Base-by-base conservation (phyloP, 768 basidiomycete genomes). In the Rhizopogon vesiculosus region DNA sequence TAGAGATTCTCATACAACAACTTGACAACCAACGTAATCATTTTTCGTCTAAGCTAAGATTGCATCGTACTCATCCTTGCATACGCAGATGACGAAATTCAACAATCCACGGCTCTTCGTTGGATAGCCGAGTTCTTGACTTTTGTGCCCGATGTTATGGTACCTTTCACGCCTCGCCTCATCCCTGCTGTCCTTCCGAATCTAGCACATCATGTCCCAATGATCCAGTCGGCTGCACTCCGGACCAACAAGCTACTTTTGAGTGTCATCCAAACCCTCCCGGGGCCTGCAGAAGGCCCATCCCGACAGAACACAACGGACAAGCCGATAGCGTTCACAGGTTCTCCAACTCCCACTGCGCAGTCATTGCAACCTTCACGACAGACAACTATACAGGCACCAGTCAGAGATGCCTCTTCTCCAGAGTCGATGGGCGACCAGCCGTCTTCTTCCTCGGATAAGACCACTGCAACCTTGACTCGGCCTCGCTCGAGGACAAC, bases 151-250 rank as follows among this genome's bases (percentile, higher is more conserved):
- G 91, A 94, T 66, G 92, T 95, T 53, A 91, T 98, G 80, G 83
- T 98, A 28, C 90, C 91, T 2, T 97, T 97, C 66, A 93, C 93
- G 0, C 94, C 97, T 1, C 86, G 92, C 41, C 85, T 99, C 44
- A 87, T 99, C 43, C 88, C 91, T 8, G 91, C 92, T 8, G 90
- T 99, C 55, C 80, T 99, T 15, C 93, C 94, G 7, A 97, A 96
- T 64, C 85, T 99, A 46, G 94, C 96, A 0, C 93, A 96, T 60
- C 91, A 94, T 63, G 89, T 87, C 48, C 76, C 84, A 1, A 88
- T 88, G 78, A 98, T 98, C 57, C 91, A 95, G 64, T 78, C 84
- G 1, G 90, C 88, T 3, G 97, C 97, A 1, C 78, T 83, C 44
- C 83, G 87, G 35, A 93, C 93, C 40, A 98, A 98, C 67, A 87